These are phyloP conservation scores for Batrachochytrium dendrobatidis DNA, from an alignment of 371 early-diverging fungal genomes.

Conservation along the genomic window DNA sequence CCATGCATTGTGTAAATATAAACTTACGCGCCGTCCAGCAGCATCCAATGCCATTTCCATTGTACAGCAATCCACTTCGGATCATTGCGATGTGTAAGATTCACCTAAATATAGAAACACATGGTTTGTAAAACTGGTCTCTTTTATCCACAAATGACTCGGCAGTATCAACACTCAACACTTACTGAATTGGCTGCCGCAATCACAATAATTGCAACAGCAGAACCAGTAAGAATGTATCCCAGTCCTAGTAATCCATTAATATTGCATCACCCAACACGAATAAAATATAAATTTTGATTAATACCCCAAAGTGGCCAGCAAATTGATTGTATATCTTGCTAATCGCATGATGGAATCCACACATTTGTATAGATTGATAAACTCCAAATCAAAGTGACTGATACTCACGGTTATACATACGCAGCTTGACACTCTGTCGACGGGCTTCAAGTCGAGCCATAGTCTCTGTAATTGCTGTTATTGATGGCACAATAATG, in stretches of 20 bases:
- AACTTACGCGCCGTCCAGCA: constrained; percentile 84
- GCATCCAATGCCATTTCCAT: constrained; percentile 87
- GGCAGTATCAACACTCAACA: not conserved
- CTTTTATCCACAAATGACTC: not conserved
- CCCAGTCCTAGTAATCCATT: constrained; percentile 48
- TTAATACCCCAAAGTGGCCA: too few species aligned
- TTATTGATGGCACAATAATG: not conserved
- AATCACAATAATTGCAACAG: constrained; percentile 61
- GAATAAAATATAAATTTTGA: too few species aligned
- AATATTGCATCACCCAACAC: too few species aligned
- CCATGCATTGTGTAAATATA: too few species aligned
- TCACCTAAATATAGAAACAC: constrained; percentile 31
- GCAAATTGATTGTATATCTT: too few species aligned
- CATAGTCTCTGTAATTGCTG: constrained; percentile 52
- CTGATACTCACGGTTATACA: constrained; percentile 67
- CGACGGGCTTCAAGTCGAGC: constrained; percentile 60
- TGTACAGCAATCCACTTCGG: constrained; percentile 65
- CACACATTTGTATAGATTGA: too few species aligned
- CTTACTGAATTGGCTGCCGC: constrained; percentile 70
- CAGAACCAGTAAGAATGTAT: constrained; percentile 67
- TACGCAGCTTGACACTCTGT: constrained; percentile 79
- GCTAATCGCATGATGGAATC: too few species aligned
- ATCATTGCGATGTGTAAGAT: constrained; percentile 51
- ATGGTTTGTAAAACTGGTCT: too few species aligned
- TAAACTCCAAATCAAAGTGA: too few species aligned